Conservation (phyloP, 805 yeast species). For the Metschnikowia shivogae region DNA sequence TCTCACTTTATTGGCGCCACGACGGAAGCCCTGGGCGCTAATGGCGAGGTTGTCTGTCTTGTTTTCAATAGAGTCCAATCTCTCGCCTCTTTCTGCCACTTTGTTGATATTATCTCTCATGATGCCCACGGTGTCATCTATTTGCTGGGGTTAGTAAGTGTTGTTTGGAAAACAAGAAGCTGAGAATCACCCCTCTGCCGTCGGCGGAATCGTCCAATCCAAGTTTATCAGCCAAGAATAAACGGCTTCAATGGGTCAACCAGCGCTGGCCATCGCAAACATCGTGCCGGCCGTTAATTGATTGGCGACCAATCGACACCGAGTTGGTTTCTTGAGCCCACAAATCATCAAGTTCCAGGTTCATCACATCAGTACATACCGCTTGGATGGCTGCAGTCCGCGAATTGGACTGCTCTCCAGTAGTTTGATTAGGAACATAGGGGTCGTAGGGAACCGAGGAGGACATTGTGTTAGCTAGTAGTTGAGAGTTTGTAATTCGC, state of each 20-base stretch:
- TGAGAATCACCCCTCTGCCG: too few species aligned
- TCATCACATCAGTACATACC: slow-evolving; percentile 39
- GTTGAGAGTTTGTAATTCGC: slow-evolving; percentile 5
- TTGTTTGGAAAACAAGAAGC: too few species aligned
- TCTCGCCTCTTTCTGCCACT: slow-evolving; percentile 92
- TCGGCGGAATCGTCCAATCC: too few species aligned
- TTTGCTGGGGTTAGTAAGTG: slow-evolving; percentile 51
- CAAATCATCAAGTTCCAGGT: not conserved
- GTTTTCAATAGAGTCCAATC: slow-evolving; percentile 86
- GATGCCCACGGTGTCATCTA: slow-evolving; percentile 93
- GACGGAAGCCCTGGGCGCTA: slow-evolving; percentile 89
- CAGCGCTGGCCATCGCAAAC: too few species aligned
- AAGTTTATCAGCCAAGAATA: too few species aligned
- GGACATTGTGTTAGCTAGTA: slow-evolving; percentile 44
- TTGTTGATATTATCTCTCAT: slow-evolving; percentile 97
- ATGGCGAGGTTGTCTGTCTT: slow-evolving; percentile 90
- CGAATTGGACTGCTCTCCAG: slow-evolving; percentile 49
- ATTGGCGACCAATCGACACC: too few species aligned
- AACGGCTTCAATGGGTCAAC: too few species aligned
- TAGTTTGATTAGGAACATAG: slow-evolving; percentile 62
- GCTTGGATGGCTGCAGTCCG: slow-evolving; percentile 83
- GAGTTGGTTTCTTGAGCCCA: too few species aligned
- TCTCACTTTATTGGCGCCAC: slow-evolving; percentile 96
- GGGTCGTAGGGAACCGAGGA: slow-evolving; percentile 85
- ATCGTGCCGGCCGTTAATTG: too few species aligned